These are phyloP conservation scores for Starmera caribaea DNA, from an alignment of 805 yeast genomes.

Conservation along the genomic window DNA sequence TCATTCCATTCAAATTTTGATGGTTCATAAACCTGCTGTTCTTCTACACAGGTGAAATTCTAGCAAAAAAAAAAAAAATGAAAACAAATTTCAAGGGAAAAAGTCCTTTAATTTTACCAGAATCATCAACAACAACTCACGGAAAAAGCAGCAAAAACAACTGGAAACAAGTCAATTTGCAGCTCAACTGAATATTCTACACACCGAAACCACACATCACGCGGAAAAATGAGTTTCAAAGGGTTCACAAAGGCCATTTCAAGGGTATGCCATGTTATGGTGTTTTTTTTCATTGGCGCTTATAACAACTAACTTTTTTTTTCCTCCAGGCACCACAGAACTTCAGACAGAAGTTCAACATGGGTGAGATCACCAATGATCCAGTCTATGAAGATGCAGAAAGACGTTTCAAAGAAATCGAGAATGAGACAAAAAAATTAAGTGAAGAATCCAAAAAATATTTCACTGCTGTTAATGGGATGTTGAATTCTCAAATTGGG, in stretches of 20 bases:
- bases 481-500: conserved; percentile 89
- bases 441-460: conserved; percentile 87
- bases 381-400: conserved; percentile 94
- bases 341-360: conserved; percentile 82
- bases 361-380: conserved; percentile 73
- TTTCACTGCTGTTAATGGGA: conserved; percentile 84
- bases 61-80: too few relatives aligned
- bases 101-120: too few relatives aligned
- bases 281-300: not conserved
- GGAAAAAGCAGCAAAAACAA: too few relatives aligned
- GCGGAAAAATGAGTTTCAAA: conserved; percentile 59
- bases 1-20: too few relatives aligned
- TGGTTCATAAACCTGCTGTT: too few relatives aligned
- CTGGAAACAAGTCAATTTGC: too few relatives aligned
- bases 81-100: too few relatives aligned
- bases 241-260: conserved; percentile 70
- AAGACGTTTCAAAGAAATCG: conserved; percentile 89
- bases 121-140: too few relatives aligned
- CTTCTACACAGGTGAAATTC: too few relatives aligned
- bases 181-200: too few relatives aligned
- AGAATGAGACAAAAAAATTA: conserved; percentile 77
- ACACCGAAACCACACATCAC: not conserved
- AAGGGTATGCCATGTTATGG: conserved; percentile 25
- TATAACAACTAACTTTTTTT: too few relatives aligned
- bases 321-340: conserved; percentile 66